Evolutionary conservation across 2,329 filamentous ascomycete genomes (phyloP), one percentile per base, ranked within the genome.

Genomic region (Graphilbum sp.): DNA sequence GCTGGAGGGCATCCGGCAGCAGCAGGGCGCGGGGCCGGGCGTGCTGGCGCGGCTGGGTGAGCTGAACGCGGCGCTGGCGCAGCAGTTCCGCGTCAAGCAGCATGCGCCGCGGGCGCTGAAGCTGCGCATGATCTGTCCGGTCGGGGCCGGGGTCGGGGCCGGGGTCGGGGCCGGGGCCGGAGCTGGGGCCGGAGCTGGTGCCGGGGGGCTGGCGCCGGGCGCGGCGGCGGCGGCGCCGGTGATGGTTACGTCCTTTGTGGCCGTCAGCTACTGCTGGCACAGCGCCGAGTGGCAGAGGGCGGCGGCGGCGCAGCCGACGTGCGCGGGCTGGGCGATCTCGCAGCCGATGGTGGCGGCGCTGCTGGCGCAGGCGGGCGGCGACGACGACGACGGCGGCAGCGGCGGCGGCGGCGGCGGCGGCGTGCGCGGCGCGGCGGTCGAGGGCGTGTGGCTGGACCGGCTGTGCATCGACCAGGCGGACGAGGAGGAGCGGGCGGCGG

Each of bases 391-490:
- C n/a, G n/a, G n/a, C n/a, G n/a, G n/a, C n/a, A n/a, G n/a, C n/a
- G n/a, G n/a, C n/a, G n/a, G n/a, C n/a, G n/a, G n/a, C n/a, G n/a
- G n/a, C n/a, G n/a, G n/a, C n/a, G n/a, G n/a, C 12, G 29, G 18
- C 3, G 32, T 45, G 13, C 37, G 39, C n/a, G 8, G 11, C 4
- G 21, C 7, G 15, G 31, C 30, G 0, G 40, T 41, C 10, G 45
- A 46, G 23, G 46, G 42, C 35, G 47, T 55, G n/a, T 55, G 53
- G 53, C 46, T 55, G 25, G 53, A 55, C 37, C 42, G 48, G 23
- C 44, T 55, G 16, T 55, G 53, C 39, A 43, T 55, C 39, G 52
- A 55, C 41, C 37, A 44, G 6, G 41, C 42, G 15, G 47, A 54
- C 29, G 43, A 47, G 31, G 45, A 42, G 21, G 53, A 55, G 39